phyloP scores from a whole-genome alignment of 2,329 filamentous ascomycete genomes.

The Diplodia mutila region DNA sequence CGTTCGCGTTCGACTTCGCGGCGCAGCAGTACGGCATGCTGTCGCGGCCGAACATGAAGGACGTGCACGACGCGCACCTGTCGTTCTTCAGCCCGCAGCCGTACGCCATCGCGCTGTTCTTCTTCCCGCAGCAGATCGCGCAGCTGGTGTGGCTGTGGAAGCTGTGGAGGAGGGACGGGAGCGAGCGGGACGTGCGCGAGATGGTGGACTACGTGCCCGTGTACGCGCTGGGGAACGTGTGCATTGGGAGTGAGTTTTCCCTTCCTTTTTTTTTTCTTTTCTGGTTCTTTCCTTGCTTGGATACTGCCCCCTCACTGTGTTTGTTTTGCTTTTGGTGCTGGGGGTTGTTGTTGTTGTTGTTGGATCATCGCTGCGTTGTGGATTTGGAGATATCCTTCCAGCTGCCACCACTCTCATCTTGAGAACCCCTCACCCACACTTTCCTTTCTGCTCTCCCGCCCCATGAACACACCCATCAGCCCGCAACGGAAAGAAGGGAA shows the following conservation, averaged over 20 bases:
- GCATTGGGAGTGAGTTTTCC: constrained; percentile 57
- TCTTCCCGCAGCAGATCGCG: constrained; percentile 64
- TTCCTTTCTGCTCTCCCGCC: too few relatives aligned
- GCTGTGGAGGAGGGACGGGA: constrained; percentile 55
- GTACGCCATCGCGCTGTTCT: constrained; percentile 63
- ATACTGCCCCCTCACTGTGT: too few relatives aligned
- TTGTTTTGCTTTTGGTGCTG: too few relatives aligned
- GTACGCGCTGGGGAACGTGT: constrained; percentile 61
- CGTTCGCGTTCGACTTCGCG: constrained; percentile 61
- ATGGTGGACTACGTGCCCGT: constrained; percentile 61
- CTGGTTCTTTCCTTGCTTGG: too few relatives aligned
- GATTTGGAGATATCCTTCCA: too few relatives aligned
- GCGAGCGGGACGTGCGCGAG: constrained; percentile 49
- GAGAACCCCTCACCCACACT: too few relatives aligned
- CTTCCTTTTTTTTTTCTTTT: background rate
- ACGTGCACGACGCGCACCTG: constrained; percentile 61
- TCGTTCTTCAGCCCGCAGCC: constrained; percentile 64
- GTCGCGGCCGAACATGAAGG: constrained; percentile 61
- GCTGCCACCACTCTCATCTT: too few relatives aligned
- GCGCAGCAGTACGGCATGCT: constrained; percentile 64
- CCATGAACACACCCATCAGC: too few relatives aligned
- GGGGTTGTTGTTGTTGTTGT: background rate
- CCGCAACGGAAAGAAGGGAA: too few relatives aligned
- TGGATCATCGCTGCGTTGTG: too few relatives aligned
- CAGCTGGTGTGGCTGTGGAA: constrained; percentile 62